Percentiles rank a stretch among this genome's conserved stretches.
Evolutionary conservation across 2,329 filamentous ascomycete genomes (phyloP).

Genomic region (Venturia nashicola): DNA sequence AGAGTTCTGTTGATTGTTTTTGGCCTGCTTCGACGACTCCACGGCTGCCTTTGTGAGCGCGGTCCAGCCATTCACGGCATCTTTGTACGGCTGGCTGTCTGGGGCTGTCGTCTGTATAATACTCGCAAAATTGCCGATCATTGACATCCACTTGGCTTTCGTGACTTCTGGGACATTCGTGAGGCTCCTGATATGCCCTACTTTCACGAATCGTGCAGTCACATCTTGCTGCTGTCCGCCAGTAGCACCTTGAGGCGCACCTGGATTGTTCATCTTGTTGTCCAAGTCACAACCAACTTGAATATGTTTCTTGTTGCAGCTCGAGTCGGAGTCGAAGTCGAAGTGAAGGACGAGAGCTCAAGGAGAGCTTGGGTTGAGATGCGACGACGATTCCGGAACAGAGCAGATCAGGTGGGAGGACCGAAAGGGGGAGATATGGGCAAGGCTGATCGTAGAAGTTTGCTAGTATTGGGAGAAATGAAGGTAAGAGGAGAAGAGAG

Average conservation of each 20-base stretch:
- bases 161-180: background rate
- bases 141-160: background rate
- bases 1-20: background rate
- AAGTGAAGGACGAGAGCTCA: background rate
- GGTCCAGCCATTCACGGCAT: background rate
- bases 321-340: background rate
- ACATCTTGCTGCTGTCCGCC: background rate
- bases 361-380: background rate
- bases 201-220: background rate
- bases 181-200: background rate
- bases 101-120: conserved; percentile 2
- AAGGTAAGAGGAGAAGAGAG: background rate
- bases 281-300: background rate
- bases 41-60: background rate
- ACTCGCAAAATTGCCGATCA: background rate
- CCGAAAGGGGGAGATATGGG: background rate
- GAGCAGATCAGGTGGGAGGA: background rate
- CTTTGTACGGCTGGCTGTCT: background rate
- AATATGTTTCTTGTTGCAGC: background rate
- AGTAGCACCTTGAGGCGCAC: background rate
- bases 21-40: background rate
- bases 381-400: background rate
- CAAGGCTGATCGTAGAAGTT: background rate
- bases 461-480: background rate
- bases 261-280: background rate